Evolutionary conservation across 2,329 filamentous ascomycete genomes (phyloP).

Genomic region (Phaeosphaeria sp.): DNA sequence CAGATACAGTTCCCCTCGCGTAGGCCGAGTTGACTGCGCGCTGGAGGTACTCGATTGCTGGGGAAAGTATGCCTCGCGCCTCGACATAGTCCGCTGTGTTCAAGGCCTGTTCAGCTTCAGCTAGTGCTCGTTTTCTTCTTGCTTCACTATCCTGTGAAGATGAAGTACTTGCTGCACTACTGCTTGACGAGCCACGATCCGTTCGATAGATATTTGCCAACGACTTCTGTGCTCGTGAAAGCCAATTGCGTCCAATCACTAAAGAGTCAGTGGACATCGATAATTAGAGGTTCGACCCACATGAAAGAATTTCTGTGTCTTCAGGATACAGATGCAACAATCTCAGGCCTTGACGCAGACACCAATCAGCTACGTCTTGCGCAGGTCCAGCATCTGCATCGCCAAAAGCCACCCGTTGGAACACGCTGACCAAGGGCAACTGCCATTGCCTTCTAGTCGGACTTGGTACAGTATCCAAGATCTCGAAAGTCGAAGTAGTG

Average conservation of each 20-base stretch:
- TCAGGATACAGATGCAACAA: constrained; percentile 55
- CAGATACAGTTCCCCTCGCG: constrained; percentile 46
- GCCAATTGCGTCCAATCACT: constrained; percentile 61
- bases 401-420: constrained; percentile 59
- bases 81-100: constrained; percentile 56
- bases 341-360: constrained; percentile 55
- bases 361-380: constrained; percentile 58
- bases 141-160: constrained; percentile 19
- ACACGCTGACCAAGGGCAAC: constrained; percentile 44
- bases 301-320: constrained; percentile 52
- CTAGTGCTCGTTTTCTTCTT: constrained; percentile 21
- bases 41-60: constrained; percentile 60
- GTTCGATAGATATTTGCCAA: constrained; percentile 57
- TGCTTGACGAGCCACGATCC: constrained; percentile 51
- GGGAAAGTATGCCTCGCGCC: constrained; percentile 58
- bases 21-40: constrained; percentile 55
- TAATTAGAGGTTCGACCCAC: constrained; percentile 36
- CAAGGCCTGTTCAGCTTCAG: constrained; percentile 43
- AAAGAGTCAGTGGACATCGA: constrained; percentile 3
- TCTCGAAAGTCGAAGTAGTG: constrained; percentile 22
- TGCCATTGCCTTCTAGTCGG: constrained; percentile 28
- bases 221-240: constrained; percentile 58
- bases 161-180: constrained; percentile 43
- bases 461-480: constrained; percentile 22
- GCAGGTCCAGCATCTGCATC: constrained; percentile 57